These are phyloP conservation scores for Pythium brassicae DNA, from an alignment of 352 stramenopile species.

Conservation along the genomic window DNA sequence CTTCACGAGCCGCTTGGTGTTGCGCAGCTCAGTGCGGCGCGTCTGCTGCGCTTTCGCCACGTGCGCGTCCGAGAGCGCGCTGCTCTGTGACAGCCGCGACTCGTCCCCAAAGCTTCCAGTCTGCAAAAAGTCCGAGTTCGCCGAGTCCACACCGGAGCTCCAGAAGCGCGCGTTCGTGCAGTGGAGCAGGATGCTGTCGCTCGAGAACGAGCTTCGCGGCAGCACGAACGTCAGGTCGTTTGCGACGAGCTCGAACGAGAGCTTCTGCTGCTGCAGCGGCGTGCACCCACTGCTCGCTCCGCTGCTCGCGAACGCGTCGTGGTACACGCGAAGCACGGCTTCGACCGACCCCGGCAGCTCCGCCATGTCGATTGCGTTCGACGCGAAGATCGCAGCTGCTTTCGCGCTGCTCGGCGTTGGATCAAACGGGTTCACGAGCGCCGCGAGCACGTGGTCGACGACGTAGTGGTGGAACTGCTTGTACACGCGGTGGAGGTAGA, in stretches of 20 bases:
- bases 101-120: conserved; percentile 72
- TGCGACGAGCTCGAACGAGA: conserved; percentile 63
- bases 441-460: conserved; percentile 40
- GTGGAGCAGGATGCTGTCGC: conserved; percentile 66
- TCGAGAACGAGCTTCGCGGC: conserved; percentile 73
- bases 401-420: conserved; percentile 25
- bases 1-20: conserved; percentile 72
- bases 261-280: conserved; percentile 4
- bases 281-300: not conserved
- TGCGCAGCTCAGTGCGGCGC: conserved; percentile 56
- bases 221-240: conserved; percentile 82
- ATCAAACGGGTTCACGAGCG: conserved; percentile 25
- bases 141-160: conserved; percentile 59
- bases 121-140: conserved; percentile 69
- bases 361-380: conserved; percentile 28
- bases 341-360: conserved; percentile 33
- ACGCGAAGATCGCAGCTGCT: conserved; percentile 23
- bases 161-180: conserved; percentile 73
- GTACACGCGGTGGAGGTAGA: conserved; percentile 82
- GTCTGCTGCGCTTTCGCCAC: conserved; percentile 55
- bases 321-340: conserved; percentile 34
- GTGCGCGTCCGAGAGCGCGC: conserved; percentile 31
- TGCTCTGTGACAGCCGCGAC: conserved; percentile 32
- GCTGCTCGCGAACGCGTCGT: conserved; percentile 16
- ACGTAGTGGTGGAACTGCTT: conserved; percentile 85